Base-by-base conservation (phyloP, 1,284 basidiomycete genomes). In the Hemileia vastatrix region DNA sequence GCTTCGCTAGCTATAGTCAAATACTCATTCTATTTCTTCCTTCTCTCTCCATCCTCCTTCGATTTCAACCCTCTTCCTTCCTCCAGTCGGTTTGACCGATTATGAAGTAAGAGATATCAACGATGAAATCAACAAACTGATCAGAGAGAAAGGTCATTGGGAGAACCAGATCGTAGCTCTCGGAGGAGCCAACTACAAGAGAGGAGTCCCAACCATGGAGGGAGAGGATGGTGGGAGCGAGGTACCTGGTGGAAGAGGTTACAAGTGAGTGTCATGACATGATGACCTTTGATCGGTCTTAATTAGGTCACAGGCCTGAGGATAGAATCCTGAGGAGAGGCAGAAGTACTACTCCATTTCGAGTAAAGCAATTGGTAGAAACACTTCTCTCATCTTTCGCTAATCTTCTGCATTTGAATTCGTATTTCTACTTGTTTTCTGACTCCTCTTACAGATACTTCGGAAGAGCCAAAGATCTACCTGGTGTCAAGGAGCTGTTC, bases 31-130 rank as follows among this genome's bases (percentile, higher is more conserved):
- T 24, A 40, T 31, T 33, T 13, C 40, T 48, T 4, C 60, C 47
- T 52, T 54, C 24, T 65, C 48, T 19, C 13, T 18, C 15, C 53
- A 15, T 23, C 58, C 21, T 23, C 57, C 47, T 60, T 43, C 31
- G 57, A 4, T 21, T 19, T 4, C 59, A 31, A 53, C 19, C 21
- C 5, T 9, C 63, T 51, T 47, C 23, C 31, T 40, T 6, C 67
- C 19, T 43, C 47, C 70, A 94, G 91, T 88, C 72, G 88, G 89
- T 57, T 76, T 97, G 75, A 89, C 88, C 27, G 92, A 97, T 77
- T 97, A 95, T 74, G 92, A 97, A 79, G 84, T 95, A 36, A 86
- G 94, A 50, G 94, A 95, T 76, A 75, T 95, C 48, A 98, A 98
- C 75, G 94, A 98, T 76, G 92, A 97, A 75, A 98, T 98, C 72